Conservation (phyloP, 2,329 filamentous ascomycete genomes). For the Colletotrichum spinosum region DNA sequence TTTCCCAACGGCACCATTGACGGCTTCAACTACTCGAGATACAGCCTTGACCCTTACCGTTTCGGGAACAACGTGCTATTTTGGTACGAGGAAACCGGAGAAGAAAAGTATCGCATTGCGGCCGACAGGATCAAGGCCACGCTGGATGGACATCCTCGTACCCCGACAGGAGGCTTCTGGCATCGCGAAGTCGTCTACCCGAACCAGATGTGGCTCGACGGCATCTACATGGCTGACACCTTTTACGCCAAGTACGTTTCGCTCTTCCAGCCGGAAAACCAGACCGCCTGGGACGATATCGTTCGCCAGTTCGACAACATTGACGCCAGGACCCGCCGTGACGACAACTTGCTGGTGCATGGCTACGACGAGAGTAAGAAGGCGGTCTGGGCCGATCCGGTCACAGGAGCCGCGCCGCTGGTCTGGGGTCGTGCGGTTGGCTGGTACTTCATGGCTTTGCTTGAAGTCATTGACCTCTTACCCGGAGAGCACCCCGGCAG, state of each 20-base stretch:
- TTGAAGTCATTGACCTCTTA: constrained; percentile 61
- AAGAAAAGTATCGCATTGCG: constrained; percentile 61
- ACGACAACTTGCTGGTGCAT: constrained; percentile 60
- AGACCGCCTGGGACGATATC: constrained; percentile 57
- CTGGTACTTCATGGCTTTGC: constrained; percentile 65
- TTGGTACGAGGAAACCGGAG: constrained; percentile 58
- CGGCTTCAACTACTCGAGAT: constrained; percentile 58
- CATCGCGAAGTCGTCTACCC: constrained; percentile 58
- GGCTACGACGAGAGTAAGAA: constrained; percentile 63
- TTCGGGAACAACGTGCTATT: constrained; percentile 64
- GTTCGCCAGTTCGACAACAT: constrained; percentile 58
- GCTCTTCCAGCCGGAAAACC: constrained; percentile 50
- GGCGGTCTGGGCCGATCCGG: constrained; percentile 62
- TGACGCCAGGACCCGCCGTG: constrained; percentile 52
- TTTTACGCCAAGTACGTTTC: constrained; percentile 56
- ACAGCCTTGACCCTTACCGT: constrained; percentile 65
- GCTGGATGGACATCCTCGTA: constrained; percentile 62
- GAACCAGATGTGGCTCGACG: constrained; percentile 70
- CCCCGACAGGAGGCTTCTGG: constrained; percentile 65
- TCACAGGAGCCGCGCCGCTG: constrained; percentile 61
- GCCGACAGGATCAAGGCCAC: constrained; percentile 58
- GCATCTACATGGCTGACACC: constrained; percentile 61
- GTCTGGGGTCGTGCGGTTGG: constrained; percentile 66
- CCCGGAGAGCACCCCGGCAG: constrained; percentile 51
- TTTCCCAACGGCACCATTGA: constrained; percentile 58